Base-by-base conservation (phyloP, 1,284 basidiomycete genomes). In the Waitea zeae region DNA sequence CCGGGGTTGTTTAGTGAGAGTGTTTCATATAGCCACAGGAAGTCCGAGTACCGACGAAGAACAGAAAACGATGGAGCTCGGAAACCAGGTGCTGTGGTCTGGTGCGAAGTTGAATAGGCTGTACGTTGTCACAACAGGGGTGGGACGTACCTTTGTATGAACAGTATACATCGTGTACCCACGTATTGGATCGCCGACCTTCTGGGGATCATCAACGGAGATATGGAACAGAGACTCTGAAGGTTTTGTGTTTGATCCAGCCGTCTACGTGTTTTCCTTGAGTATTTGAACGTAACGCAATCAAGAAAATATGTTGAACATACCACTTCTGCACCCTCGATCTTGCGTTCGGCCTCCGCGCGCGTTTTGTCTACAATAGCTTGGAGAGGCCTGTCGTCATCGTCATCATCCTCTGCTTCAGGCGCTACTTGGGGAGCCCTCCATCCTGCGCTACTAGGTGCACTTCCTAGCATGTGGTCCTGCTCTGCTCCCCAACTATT, bases 91-190 rank as follows among this genome's bases (percentile, higher is more conserved):
- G 86, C 89, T 11, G 77, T 82, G 1, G 90, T 95, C 71, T 87
- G 45, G 4, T 12, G 12, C 31, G 11, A 20, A 28, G 14, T 9
- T 12, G 30, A 28, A 11, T 14, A n/a, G 33, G 37, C 18, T 4
- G 14, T 28, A 36, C 30, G 22, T 37, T 29, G 20, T 37, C 13
- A 35, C 14, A 30, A 26, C 29, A 36, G 35, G 22, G 14, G 19
- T 13, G 34, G 29, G 37, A 49, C 68, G 37, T 50, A 84, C 83
- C 47, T 70, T 65, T 4, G 89, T 93, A 41, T 83, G 77, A 1
- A 96, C 86, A 2, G 90, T 96, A 53, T 98, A 96, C 59, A 95
- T 86, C 9, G 83, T 92, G 50, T 88, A 92, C 15, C 83, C 77
- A 37, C 84, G 73, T 28, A 93, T 86, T 0, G 87, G 82, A 49